These are phyloP conservation scores for Suillus luteus DNA, from an alignment of 768 basidiomycete species.

Conservation along the genomic window DNA sequence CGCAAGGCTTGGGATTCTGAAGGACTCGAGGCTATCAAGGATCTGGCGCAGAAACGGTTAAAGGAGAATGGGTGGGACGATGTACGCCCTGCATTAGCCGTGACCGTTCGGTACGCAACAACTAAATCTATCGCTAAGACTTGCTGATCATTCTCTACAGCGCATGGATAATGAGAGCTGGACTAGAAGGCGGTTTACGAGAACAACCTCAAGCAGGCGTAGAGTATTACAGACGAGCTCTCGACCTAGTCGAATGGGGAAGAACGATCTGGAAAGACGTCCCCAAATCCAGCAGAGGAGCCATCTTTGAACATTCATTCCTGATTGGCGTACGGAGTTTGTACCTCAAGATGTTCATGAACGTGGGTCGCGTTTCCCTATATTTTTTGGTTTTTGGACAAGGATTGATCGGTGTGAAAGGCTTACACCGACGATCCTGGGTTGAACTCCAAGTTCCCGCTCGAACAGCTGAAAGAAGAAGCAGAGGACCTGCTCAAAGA, in stretches of 20 bases:
- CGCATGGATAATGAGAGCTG: conserved; percentile 23
- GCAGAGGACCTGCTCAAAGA: conserved; percentile 23
- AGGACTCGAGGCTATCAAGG: conserved; percentile 21
- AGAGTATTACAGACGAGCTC: conserved; percentile 16
- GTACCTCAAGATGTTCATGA: conserved; percentile 15
- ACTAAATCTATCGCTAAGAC: neutral
- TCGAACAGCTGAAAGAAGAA: conserved; percentile 20
- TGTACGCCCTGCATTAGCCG: conserved; percentile 37
- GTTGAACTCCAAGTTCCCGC: conserved; percentile 13
- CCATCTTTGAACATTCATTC: conserved; percentile 24
- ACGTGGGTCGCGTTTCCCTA: neutral
- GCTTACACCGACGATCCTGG: conserved; percentile 9
- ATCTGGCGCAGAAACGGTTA: conserved; percentile 24
- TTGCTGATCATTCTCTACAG: conserved; percentile 12
- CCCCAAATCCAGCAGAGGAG: conserved; percentile 17
- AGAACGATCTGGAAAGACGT: conserved; percentile 19
- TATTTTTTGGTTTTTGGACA: neutral
- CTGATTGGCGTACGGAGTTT: conserved; percentile 20
- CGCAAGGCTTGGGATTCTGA: conserved; percentile 21
- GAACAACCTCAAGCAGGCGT: conserved; percentile 8
- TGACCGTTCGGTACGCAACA: conserved; percentile 39
- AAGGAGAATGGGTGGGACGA: conserved; percentile 28
- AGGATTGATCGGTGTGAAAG: neutral
- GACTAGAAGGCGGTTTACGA: conserved; percentile 12
- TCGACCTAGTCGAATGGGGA: conserved; percentile 23